Evolutionary conservation across 352 stramenopile species (phyloP).

Genomic region (Phytophthora cajani): DNA sequence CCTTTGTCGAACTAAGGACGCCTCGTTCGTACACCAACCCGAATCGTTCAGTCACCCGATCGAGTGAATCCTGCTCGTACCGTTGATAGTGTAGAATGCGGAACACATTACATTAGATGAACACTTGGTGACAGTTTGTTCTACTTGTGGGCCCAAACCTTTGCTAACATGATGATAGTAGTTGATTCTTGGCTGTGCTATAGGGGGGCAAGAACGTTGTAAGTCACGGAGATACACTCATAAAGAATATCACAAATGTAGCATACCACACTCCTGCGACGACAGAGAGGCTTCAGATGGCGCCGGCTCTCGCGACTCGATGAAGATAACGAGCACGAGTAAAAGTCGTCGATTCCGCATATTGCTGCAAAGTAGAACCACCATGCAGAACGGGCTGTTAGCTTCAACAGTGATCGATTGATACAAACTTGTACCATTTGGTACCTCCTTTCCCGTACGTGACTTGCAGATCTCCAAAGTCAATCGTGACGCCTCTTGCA

Average conservation of each 20-base stretch:
- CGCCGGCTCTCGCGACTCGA: conserved; percentile 5
- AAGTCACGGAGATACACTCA: background rate
- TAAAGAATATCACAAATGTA: background rate
- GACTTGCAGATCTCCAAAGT: conserved; percentile 72
- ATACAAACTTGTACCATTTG: background rate
- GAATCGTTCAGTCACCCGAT: conserved; percentile 36
- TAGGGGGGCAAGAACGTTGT: background rate
- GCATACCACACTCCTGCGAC: conserved; percentile 52
- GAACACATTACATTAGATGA: background rate
- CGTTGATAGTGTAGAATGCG: background rate
- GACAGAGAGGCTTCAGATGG: conserved; percentile 10
- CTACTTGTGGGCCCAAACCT: conserved; percentile 9
- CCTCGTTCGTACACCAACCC: conserved; percentile 40
- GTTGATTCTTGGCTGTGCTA: conserved; percentile 38
- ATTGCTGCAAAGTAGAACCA: conserved; percentile 37
- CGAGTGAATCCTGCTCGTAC: conserved; percentile 30
- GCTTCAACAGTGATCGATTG: background rate
- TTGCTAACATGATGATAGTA: conserved; percentile 30
- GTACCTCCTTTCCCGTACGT: conserved; percentile 59
- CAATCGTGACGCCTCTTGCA: conserved; percentile 52
- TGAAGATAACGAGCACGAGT: background rate
- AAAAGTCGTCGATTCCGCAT: conserved; percentile 66
- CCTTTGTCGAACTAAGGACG: conserved; percentile 23
- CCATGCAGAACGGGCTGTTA: background rate
- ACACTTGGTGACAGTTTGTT: too few species aligned